Evolutionary conservation across 2,329 filamentous ascomycete genomes (phyloP).

Genomic region (Colletotrichum tamarilloi): DNA sequence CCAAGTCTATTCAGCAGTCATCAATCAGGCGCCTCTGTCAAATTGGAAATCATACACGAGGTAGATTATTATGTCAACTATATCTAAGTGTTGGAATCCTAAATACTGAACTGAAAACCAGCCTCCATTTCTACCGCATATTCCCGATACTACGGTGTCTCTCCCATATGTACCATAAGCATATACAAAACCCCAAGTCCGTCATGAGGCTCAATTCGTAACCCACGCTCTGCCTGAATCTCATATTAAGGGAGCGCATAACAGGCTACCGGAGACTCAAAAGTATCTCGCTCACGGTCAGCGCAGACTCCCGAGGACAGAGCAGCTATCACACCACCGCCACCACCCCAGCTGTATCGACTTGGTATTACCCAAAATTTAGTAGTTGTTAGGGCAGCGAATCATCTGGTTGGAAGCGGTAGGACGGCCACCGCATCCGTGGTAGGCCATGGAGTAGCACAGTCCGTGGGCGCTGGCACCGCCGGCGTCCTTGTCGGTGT

Average conservation of each 20-base stretch:
- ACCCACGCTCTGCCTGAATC: not conserved
- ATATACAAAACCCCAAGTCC: not conserved
- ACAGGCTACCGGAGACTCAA: not conserved
- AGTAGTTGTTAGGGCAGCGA: conserved; percentile 15
- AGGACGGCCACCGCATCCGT: not conserved
- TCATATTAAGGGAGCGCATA: not conserved
- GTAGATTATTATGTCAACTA: not conserved
- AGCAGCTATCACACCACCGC: not conserved
- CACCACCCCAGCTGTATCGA: not conserved
- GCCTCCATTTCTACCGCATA: not conserved
- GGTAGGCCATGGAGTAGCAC: conserved; percentile 16
- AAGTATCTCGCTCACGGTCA: not conserved
- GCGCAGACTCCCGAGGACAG: not conserved
- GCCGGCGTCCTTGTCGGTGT: not conserved
- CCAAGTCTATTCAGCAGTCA: not conserved
- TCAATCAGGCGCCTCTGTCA: not conserved
- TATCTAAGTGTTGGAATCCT: not conserved
- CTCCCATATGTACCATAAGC: not conserved
- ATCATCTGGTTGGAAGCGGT: not conserved
- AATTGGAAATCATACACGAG: not conserved
- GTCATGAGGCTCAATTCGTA: not conserved
- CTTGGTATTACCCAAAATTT: not conserved
- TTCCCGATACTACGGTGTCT: not conserved
- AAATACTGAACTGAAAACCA: not conserved
- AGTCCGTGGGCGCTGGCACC: conserved; percentile 4